A percentile compares a stretch with the other conserved stretches of the same genome.
Evolutionary conservation across 345 rosid genomes (phyloP).

Genomic region (Euphorbia lathyris): DNA sequence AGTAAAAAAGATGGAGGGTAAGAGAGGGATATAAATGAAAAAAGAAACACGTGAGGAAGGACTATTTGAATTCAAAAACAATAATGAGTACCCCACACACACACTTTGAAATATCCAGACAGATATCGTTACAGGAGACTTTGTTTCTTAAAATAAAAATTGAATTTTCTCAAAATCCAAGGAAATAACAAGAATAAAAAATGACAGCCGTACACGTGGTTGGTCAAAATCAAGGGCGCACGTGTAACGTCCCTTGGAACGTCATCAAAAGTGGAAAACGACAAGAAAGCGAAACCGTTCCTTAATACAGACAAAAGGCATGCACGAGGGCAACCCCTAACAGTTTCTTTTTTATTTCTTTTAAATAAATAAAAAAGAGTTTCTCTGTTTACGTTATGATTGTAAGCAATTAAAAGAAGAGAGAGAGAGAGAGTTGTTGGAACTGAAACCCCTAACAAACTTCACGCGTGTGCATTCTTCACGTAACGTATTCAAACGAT

Average conservation of each 20-base stretch:
- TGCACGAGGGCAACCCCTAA: constrained; percentile 21
- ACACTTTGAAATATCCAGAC: not conserved
- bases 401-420: no score
- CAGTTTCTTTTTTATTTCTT: not conserved
- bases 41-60: not conserved
- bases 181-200: constrained; percentile 6
- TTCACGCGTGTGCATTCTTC: constrained; percentile 21
- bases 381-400: not conserved
- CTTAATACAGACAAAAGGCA: constrained; percentile 27
- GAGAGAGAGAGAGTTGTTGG: constrained; percentile 18
- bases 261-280: constrained; percentile 15
- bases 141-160: not conserved
- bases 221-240: constrained; percentile 6
- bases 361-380: not conserved
- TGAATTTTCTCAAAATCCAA: constrained; percentile 9
- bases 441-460: constrained; percentile 18
- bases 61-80: constrained; percentile 2
- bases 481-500: constrained; percentile 3
- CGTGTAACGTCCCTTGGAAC: constrained; percentile 25
- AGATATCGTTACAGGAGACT: constrained; percentile 12
- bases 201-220: constrained; percentile 24
- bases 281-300: constrained; percentile 27
- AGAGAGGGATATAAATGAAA: not conserved
- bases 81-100: not conserved
- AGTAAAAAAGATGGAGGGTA: not conserved